Base-by-base conservation (phyloP, 2,329 filamentous ascomycete genomes). In the Venturia nashicola region DNA sequence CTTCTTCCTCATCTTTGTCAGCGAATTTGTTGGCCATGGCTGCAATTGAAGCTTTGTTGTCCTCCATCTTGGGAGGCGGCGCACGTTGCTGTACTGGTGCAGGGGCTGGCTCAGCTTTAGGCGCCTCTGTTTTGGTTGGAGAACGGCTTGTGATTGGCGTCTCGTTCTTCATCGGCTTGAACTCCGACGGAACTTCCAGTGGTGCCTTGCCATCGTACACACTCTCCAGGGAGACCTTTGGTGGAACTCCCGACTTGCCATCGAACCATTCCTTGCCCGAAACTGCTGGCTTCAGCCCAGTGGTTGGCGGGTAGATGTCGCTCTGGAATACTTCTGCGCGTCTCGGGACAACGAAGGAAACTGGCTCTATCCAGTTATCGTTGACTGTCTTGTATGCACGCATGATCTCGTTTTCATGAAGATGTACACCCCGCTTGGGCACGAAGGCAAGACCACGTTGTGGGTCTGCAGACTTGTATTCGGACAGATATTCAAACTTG, bases 351-450 rank as follows among this genome's bases (percentile, higher is more conserved):
- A 96, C 96, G 79, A 99, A 99, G 1, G 94, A 96, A 72, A 99
- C 89, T 48, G 94, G 94, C 77, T 99, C 94, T 70, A 99, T 91
- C 78, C 96, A 96, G 59, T 80, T 76, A 74, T 99, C 94, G 76
- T 92, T 95, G 75, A 97, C 90, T 0, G 94, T 97, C 83, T 99
- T 99, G 85, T 90, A 99, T 54, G 89, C 92, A 69, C 92, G 87
- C 82, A 96, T 92, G 62, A 97, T 84, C 75, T 99, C 94, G 74
- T 97, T 97, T 69, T 97, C 94, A 76, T 97, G 92, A 60, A 89
- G 88, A 74, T 97, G 96, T 70, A 99, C 89, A 67, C 93, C 94
- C 67, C 94, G 90, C 77, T 96, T 93, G 62, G 94, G 94, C 73
- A 97, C 77, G 76, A 99, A 97, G 42, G 91, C 94, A 70, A 99